Evolutionary conservation across 2,329 filamentous ascomycete species (phyloP).

Genomic region (Neofusicoccum umdonicola): DNA sequence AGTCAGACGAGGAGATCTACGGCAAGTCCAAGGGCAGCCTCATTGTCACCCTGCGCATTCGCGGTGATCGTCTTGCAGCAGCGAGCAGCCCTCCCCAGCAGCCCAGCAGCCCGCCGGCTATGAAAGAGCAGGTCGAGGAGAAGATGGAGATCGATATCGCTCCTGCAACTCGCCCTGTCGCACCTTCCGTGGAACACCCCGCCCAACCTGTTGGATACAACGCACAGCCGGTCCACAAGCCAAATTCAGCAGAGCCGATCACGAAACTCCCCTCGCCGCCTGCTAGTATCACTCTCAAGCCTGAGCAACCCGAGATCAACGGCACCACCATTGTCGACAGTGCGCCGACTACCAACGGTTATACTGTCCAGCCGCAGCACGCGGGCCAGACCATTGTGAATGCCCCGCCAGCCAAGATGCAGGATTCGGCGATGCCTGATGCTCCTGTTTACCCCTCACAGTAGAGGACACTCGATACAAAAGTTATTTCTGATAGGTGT

Average conservation of each 20-base stretch:
- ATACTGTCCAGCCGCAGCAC: neutral
- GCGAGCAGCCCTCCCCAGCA: conserved; percentile 9
- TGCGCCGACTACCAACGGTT: neutral
- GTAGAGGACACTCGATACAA: neutral
- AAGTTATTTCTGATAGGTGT: neutral
- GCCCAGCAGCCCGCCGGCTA: conserved; percentile 1
- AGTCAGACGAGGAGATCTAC: conserved; percentile 35
- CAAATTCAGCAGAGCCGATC: neutral
- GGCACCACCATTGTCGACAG: neutral
- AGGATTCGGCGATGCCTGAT: conserved; percentile 1
- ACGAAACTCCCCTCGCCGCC: conserved; percentile 13
- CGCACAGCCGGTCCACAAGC: neutral
- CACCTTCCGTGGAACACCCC: neutral
- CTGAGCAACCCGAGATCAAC: conserved; percentile 1
- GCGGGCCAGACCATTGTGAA: neutral
- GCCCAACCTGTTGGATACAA: neutral
- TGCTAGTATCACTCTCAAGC: neutral
- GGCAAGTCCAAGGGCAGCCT: conserved; percentile 8
- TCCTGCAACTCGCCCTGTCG: neutral
- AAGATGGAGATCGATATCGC: conserved; percentile 1
- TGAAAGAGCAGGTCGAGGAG: neutral
- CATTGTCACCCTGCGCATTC: conserved; percentile 6
- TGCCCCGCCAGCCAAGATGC: neutral
- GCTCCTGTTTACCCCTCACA: neutral
- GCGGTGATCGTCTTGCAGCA: conserved; percentile 1